These are phyloP conservation scores for Fusarium brevicatenulatum DNA, from an alignment of 2,329 filamentous ascomycete genomes.

Conservation along the genomic window DNA sequence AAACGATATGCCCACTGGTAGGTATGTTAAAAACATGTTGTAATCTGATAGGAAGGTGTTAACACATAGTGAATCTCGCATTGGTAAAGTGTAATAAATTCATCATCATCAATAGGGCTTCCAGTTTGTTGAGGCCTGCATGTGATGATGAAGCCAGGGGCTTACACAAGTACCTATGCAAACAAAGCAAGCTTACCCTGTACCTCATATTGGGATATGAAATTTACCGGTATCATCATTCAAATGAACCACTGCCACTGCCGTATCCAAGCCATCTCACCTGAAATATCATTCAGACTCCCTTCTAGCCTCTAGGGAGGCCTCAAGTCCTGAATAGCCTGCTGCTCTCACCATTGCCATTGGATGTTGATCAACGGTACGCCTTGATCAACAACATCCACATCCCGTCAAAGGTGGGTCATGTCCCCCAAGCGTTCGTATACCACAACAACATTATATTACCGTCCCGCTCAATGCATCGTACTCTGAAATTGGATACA, in stretches of 20 bases:
- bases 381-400: background rate
- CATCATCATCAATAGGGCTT: background rate
- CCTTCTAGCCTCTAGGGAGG: background rate
- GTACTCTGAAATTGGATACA: slow-evolving; percentile 14
- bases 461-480: slow-evolving; percentile 10
- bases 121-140: background rate
- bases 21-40: no score
- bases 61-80: no score
- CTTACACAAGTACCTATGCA: background rate
- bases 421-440: slow-evolving; percentile 4
- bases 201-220: background rate
- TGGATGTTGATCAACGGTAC: background rate
- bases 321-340: background rate
- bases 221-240: background rate
- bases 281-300: background rate
- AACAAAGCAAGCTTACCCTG: background rate
- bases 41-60: background rate
- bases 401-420: background rate
- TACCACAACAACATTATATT: background rate
- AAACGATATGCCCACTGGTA: background rate
- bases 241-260: background rate
- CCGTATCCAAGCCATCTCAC: no score
- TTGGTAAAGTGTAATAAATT: background rate
- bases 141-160: background rate
- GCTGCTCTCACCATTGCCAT: background rate